Base-by-base conservation (phyloP, 169 alveolate species). In the Cryptosporidium ubiquitum region DNA sequence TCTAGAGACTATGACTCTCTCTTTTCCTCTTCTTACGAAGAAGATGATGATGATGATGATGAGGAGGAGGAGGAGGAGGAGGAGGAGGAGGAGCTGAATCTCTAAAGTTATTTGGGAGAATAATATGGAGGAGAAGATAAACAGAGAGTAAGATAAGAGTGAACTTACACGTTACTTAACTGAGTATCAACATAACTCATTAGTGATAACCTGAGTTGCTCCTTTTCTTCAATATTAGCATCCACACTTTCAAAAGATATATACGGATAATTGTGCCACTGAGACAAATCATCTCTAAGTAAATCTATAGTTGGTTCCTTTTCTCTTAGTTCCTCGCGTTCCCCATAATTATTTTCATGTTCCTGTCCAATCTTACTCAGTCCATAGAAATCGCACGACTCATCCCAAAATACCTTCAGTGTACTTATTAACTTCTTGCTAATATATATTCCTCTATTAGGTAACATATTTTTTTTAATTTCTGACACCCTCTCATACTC, bases 181-280 rank as follows among this genome's bases (percentile, higher is more conserved):
- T 79, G 89, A 26, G 89, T 79, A 26, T 79, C 89, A 9, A 79
- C 71, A 47, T 61, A 79, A 18, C 89, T 79, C 75, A 79, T 61
- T 31, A 79, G 18, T 7, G 89, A 79, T 47, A 64, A n/a, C 37
- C 51, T 79, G 20, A 66, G 29, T 18, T 79, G 58, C 40, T 79
- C 79, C 14, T 79, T 79, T 1, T 79, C 89, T 6, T 35, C 64
- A 20, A 79, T 79, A 42, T 31, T 58, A 5, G 79, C n/a, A 40
- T 58, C 75, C 29, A 79, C 51, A 10, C 37, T 79, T 16, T 64
- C 89, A 58, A 79, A 79, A 57, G 89, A 61, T n/a, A 79, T 49
- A 61, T 29, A 79, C n/a, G 89, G 89, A 79, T 79, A 79, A 29
- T 61, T 39, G 68, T 79, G 52, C 89, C 89, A 79, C 68, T 58